These are phyloP conservation scores for Zygosaccharomyces pseudorouxii DNA, from an alignment of 805 yeast species.

Conservation along the genomic window DNA sequence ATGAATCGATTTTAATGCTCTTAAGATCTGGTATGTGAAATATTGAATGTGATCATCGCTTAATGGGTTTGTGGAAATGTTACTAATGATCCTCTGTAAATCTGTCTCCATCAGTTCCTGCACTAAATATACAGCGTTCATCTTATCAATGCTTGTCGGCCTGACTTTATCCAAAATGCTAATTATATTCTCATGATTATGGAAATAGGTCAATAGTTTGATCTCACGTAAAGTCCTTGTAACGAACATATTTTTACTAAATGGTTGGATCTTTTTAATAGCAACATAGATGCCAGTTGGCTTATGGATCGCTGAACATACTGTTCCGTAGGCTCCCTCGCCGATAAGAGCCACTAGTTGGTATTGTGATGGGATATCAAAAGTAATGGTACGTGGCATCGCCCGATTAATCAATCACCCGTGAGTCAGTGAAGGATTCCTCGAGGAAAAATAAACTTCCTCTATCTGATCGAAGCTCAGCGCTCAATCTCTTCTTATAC, in stretches of 20 bases:
- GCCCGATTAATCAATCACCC: background rate
- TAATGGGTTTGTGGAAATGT: constrained; percentile 41
- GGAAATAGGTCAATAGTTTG: constrained; percentile 57
- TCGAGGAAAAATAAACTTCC: background rate
- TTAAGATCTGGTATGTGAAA: constrained; percentile 61
- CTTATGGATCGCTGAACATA: constrained; percentile 61
- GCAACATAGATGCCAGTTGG: constrained; percentile 64
- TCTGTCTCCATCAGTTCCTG: constrained; percentile 80
- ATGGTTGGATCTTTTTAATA: constrained; percentile 71
- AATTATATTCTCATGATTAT: constrained; percentile 67
- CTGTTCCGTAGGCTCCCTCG: constrained; percentile 81
- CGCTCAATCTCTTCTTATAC: constrained; percentile 4
- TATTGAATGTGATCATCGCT: constrained; percentile 67
- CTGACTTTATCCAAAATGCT: constrained; percentile 61
- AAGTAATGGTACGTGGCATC: constrained; percentile 47
- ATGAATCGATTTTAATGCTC: constrained; percentile 69
- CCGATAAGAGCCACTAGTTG: constrained; percentile 60
- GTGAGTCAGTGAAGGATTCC: too few relatives aligned
- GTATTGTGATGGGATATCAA: constrained; percentile 60
- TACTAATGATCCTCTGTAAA: constrained; percentile 55
- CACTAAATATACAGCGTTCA: constrained; percentile 67
- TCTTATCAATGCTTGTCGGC: constrained; percentile 53
- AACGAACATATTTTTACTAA: constrained; percentile 59
- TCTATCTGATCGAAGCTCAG: background rate
- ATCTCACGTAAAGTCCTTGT: constrained; percentile 68